These are phyloP conservation scores for Chernovozyma aurita DNA, from an alignment of 1,139 yeast species.

Conservation along the genomic window DNA sequence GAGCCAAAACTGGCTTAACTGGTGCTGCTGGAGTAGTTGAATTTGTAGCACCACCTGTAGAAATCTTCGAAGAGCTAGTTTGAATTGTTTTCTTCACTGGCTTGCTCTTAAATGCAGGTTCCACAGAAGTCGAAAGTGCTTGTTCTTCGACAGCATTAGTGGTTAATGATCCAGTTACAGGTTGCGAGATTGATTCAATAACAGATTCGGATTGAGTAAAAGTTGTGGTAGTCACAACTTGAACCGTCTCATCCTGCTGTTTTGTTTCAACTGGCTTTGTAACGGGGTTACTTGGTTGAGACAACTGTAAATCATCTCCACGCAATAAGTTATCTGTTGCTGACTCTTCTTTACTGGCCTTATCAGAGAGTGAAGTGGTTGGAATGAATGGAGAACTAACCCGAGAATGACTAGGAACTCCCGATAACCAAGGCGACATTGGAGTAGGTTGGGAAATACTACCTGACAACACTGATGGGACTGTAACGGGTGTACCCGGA, in stretches of 20 bases:
- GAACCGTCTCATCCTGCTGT: neutral
- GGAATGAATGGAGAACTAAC: conserved; percentile 39
- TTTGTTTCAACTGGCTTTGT: neutral
- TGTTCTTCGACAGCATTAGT: neutral
- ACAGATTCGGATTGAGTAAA: neutral
- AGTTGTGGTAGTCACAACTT: neutral
- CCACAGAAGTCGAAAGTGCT: neutral
- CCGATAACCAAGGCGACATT: conserved; percentile 39
- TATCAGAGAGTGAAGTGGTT: conserved; percentile 3
- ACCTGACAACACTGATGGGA: conserved; percentile 16
- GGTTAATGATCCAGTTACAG: neutral
- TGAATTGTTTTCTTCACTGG: neutral
- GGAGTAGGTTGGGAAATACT: conserved; percentile 30
- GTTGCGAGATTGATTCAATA: neutral
- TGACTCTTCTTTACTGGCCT: neutral
- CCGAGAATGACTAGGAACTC: conserved; percentile 28
- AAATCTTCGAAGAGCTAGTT: neutral
- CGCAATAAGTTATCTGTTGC: neutral
- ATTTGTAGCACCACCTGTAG: neutral
- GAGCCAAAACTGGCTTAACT: conserved; percentile 35
- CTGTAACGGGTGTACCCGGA: conserved; percentile 29
- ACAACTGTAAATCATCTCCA: neutral
- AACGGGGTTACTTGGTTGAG: neutral
- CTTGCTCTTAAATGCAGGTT: too few relatives aligned
- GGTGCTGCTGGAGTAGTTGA: neutral